phyloP scores from a whole-genome alignment of 1,284 basidiomycete genomes.

The Cerrena zonata region DNA sequence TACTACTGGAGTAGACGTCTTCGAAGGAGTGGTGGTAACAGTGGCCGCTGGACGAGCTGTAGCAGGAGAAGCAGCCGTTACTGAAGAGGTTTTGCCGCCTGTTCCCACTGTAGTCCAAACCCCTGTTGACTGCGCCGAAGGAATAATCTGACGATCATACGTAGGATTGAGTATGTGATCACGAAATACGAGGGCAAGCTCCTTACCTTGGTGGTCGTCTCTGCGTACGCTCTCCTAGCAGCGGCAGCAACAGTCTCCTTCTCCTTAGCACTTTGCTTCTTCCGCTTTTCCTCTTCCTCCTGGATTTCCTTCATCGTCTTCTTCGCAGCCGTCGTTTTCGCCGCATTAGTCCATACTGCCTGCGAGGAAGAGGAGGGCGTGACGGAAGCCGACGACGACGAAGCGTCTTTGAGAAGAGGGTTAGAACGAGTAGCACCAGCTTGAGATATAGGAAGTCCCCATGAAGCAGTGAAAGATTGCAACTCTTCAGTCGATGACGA shows the following conservation, averaged over 20 bases:
- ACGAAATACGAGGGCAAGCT: background rate
- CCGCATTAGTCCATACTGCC: conserved; percentile 65
- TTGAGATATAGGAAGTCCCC: conserved; percentile 75
- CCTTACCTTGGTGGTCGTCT: conserved; percentile 68
- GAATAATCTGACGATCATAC: background rate
- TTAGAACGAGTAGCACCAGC: conserved; percentile 46
- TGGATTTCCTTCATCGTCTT: conserved; percentile 99
- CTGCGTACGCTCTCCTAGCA: conserved; percentile 72
- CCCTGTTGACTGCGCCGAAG: conserved; percentile 34
- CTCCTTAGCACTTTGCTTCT: conserved; percentile 63
- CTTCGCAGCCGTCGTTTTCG: conserved; percentile 55
- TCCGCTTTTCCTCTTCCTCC: conserved; percentile 88
- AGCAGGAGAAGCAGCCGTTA: conserved; percentile 23
- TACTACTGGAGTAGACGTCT: conserved; percentile 10
- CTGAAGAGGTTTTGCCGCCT: conserved; percentile 54
- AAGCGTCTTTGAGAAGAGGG: conserved; percentile 40
- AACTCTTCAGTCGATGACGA: conserved; percentile 42
- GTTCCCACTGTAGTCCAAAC: conserved; percentile 85
- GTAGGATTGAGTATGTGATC: background rate
- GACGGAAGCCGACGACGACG: conserved; percentile 26
- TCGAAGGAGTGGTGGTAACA: conserved; percentile 24
- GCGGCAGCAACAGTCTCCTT: conserved; percentile 46
- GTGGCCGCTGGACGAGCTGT: conserved; percentile 21
- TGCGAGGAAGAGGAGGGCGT: conserved; percentile 29
- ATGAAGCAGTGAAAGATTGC: conserved; percentile 62